These are phyloP conservation scores for Eustoma russellianum DNA, from an alignment of 257 asterid species.

Conservation along the genomic window DNA sequence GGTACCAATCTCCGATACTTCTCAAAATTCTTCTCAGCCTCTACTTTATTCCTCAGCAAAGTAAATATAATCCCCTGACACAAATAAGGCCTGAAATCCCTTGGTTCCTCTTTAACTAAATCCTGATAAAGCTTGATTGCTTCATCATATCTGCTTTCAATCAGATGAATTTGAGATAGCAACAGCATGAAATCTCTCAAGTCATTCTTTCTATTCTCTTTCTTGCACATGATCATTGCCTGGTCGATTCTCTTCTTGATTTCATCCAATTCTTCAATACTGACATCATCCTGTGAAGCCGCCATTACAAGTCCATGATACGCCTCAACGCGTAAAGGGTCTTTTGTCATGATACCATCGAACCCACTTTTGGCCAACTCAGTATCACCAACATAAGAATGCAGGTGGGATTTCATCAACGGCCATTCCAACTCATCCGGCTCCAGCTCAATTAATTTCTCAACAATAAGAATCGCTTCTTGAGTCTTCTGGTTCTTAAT, in stretches of 20 bases:
- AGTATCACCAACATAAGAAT: constrained; percentile 42
- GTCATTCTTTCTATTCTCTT: too few species aligned
- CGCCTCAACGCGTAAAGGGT: constrained; percentile 75
- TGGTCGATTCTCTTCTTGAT: too few species aligned
- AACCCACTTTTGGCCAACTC: constrained; percentile 55
- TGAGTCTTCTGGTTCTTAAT: constrained; percentile 47
- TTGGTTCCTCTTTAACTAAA: constrained; percentile 68
- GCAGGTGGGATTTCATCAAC: constrained; percentile 68
- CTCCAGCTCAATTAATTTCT: constrained; percentile 51
- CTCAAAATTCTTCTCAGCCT: constrained; percentile 70
- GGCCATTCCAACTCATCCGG: constrained; percentile 83
- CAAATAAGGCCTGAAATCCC: constrained; percentile 73
- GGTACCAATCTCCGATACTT: constrained; percentile 67
- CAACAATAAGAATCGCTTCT: constrained; percentile 52
- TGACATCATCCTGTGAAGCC: constrained; percentile 43
- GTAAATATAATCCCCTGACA: constrained; percentile 56
- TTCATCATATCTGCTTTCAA: too few species aligned
- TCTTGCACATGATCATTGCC: too few species aligned
- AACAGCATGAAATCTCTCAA: too few species aligned
- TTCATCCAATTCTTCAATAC: too few species aligned
- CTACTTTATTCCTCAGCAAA: constrained; percentile 22
- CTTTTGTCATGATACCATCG: constrained; percentile 46
- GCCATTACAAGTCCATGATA: constrained; percentile 85
- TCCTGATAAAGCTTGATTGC: constrained; percentile 28
- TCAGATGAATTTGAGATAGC: too few species aligned